phyloP scores from a whole-genome alignment of 2,329 filamentous ascomycete species.

The Arthrobotrys conoides region DNA sequence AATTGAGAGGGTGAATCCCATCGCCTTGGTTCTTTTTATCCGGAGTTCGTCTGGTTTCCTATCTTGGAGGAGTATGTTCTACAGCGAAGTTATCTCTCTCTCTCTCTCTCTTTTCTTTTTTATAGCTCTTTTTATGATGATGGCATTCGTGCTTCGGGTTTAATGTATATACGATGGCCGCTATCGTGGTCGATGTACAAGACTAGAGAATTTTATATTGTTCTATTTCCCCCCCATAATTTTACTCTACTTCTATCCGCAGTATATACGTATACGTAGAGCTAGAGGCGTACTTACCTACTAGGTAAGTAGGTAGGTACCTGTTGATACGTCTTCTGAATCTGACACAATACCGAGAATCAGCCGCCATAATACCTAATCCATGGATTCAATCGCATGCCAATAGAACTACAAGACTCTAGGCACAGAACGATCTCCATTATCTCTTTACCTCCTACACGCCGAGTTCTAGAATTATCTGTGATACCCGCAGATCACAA shows the following conservation, averaged over 20 bases:
- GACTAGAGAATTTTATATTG: background rate
- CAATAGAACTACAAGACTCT: slow-evolving; percentile 7
- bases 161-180: slow-evolving; percentile 9
- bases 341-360: background rate
- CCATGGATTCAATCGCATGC: slow-evolving; percentile 20
- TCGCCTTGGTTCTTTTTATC: slow-evolving; percentile 34
- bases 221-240: background rate
- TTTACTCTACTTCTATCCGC: too few relatives aligned
- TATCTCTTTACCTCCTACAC: slow-evolving; percentile 17
- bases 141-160: background rate
- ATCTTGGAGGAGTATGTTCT: slow-evolving; percentile 1
- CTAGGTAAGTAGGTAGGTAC: too few relatives aligned
- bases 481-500: slow-evolving; percentile 11
- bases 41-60: slow-evolving; percentile 40
- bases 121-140: slow-evolving; percentile 5
- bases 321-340: too few relatives aligned
- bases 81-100: background rate
- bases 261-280: too few relatives aligned
- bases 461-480: slow-evolving; percentile 25
- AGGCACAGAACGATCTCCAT: slow-evolving; percentile 5
- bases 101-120: background rate
- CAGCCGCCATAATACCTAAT: background rate
- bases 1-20: background rate
- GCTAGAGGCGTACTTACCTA: too few relatives aligned
- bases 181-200: background rate